Conservation (phyloP, 78 protist species). For the slime mould (Dictyostelium discoideum) region DNA sequence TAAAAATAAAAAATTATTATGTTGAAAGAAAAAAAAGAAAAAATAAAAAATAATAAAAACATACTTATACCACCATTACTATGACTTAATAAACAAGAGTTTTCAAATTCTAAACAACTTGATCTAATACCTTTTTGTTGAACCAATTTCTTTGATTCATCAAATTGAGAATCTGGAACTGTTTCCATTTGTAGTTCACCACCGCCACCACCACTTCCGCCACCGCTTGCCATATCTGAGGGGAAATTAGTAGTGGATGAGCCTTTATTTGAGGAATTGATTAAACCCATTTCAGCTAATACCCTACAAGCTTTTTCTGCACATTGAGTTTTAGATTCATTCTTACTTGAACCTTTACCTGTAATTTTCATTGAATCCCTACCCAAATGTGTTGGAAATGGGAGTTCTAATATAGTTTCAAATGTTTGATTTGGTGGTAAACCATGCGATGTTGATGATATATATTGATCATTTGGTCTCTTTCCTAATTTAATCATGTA, state of each 20-base stretch:
- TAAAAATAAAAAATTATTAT: too few relatives aligned
- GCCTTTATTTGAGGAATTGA: background rate
- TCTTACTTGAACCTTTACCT: conserved; percentile 6
- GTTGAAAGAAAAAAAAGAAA: background rate
- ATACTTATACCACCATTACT: conserved; percentile 8
- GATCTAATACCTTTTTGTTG: background rate
- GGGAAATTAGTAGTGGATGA: background rate
- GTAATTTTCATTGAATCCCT: background rate
- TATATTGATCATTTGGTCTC: conserved; percentile 16
- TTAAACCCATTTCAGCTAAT: background rate
- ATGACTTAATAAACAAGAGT: conserved; percentile 8
- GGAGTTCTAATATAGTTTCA: conserved; percentile 7
- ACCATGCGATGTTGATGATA: background rate
- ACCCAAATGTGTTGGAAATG: background rate
- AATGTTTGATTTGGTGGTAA: conserved; percentile 25
- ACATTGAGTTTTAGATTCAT: background rate
- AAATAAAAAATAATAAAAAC: background rate
- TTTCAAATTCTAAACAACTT: background rate
- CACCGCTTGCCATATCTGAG: background rate
- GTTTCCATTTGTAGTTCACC: background rate
- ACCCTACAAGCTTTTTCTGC: conserved; percentile 8
- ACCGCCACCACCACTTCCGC: background rate
- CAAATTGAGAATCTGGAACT: background rate
- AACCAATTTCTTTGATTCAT: conserved; percentile 5
- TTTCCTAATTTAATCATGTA: conserved; percentile 11